Conservation (phyloP, 208 protist species). For the Trypanosoma boissoni region DNA sequence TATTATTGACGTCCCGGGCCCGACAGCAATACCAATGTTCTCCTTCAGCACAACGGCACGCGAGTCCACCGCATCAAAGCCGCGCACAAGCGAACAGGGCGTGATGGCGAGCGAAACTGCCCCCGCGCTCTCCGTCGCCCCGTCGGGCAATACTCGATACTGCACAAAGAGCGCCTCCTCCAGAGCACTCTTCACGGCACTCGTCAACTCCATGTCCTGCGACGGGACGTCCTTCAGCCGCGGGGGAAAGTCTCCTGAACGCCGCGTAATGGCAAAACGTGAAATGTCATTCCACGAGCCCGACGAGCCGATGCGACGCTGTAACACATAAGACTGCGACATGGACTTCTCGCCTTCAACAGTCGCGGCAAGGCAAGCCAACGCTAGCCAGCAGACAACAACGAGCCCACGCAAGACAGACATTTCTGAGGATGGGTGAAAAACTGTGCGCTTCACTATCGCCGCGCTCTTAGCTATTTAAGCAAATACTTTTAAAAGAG, state of each 20-base stretch:
- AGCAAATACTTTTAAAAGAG: constrained; percentile 1
- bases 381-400: constrained; percentile 20
- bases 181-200: constrained; percentile 43
- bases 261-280: constrained; percentile 54
- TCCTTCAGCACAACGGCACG: constrained; percentile 72
- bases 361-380: constrained; percentile 17
- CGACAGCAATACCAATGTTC: constrained; percentile 54
- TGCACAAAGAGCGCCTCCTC: constrained; percentile 51
- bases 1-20: constrained; percentile 41
- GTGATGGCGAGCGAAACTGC: constrained; percentile 52
- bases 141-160: constrained; percentile 54
- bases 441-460: no score
- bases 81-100: constrained; percentile 80
- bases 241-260: constrained; percentile 36
- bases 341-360: constrained; percentile 25
- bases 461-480: no score
- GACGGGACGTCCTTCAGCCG: constrained; percentile 34
- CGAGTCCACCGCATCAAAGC: constrained; percentile 77
- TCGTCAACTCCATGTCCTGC: constrained; percentile 30
- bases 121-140: constrained; percentile 6
- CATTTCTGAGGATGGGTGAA: no score
- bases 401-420: constrained; percentile 6
- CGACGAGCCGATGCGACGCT: constrained; percentile 52
- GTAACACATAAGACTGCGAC: constrained; percentile 62
- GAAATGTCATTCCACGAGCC: constrained; percentile 48